These are phyloP conservation scores for Pyrenochaeta sp. DNA, from an alignment of 2,329 filamentous ascomycete species.

Conservation along the genomic window DNA sequence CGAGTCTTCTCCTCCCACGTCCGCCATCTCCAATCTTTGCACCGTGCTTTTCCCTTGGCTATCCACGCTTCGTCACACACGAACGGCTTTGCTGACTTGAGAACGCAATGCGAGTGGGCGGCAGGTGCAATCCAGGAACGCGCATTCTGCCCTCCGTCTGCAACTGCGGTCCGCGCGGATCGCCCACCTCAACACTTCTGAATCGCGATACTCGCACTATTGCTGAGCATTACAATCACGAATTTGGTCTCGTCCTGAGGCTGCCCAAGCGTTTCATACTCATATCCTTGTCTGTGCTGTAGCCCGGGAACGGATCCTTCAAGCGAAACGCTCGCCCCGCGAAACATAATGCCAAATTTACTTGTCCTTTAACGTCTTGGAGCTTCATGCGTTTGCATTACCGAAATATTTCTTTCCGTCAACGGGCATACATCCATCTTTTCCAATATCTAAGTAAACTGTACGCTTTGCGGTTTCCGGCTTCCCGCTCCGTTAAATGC, in stretches of 20 bases:
- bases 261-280: slow-evolving; percentile 25
- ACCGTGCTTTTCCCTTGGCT: slow-evolving; percentile 5
- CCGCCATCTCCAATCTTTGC: slow-evolving; percentile 14
- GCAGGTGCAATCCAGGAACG: slow-evolving; percentile 14
- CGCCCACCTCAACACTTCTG: neutral
- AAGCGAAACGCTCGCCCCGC: slow-evolving; percentile 7
- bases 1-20: slow-evolving; percentile 4
- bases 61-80: slow-evolving; percentile 10
- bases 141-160: slow-evolving; percentile 7
- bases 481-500: slow-evolving; percentile 25
- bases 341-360: slow-evolving; percentile 16
- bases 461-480: slow-evolving; percentile 17
- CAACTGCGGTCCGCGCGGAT: slow-evolving; percentile 14
- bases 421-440: neutral
- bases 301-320: slow-evolving; percentile 8
- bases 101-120: slow-evolving; percentile 14
- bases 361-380: neutral
- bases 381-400: neutral
- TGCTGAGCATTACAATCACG: neutral
- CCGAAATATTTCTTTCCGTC: neutral
- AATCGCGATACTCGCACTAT: neutral
- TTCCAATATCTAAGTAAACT: slow-evolving; percentile 1
- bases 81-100: slow-evolving; percentile 16
- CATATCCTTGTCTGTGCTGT: slow-evolving; percentile 18
- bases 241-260: slow-evolving; percentile 8